These are phyloP conservation scores for Phytophthora pseudosyringae DNA, from an alignment of 352 stramenopile genomes.

Conservation along the genomic window DNA sequence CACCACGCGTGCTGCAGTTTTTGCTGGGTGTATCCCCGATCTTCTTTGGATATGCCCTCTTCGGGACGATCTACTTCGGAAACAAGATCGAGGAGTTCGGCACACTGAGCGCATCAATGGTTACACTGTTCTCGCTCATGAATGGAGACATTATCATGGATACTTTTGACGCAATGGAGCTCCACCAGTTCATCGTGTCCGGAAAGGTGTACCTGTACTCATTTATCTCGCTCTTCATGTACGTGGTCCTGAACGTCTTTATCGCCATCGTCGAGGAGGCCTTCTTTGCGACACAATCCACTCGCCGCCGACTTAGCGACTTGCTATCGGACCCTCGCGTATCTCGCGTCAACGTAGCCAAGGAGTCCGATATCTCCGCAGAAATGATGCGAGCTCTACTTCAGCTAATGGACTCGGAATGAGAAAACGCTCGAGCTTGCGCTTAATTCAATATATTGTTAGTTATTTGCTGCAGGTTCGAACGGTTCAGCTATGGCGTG, in stretches of 20 bases:
- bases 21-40: conserved; percentile 89
- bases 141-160: conserved; percentile 93
- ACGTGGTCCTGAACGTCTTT: conserved; percentile 93
- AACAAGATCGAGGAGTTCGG: conserved; percentile 80
- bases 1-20: conserved; percentile 88
- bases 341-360: conserved; percentile 36
- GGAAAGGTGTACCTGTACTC: conserved; percentile 88
- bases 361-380: conserved; percentile 57
- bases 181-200: conserved; percentile 66
- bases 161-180: conserved; percentile 86
- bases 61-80: conserved; percentile 91
- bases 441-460: conserved; percentile 26
- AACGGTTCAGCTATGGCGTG: conserved; percentile 4
- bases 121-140: conserved; percentile 90
- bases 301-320: conserved; percentile 61
- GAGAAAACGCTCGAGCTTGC: background rate
- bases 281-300: conserved; percentile 89
- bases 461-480: conserved; percentile 23
- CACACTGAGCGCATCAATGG: conserved; percentile 65
- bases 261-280: conserved; percentile 92
- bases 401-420: conserved; percentile 47
- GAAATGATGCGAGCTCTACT: conserved; percentile 68
- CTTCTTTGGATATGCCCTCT: conserved; percentile 89
- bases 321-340: conserved; percentile 62
- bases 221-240: conserved; percentile 94